phyloP scores from a whole-genome alignment of 2,329 filamentous ascomycete species.

The Allantophomopsis lycopodina region DNA sequence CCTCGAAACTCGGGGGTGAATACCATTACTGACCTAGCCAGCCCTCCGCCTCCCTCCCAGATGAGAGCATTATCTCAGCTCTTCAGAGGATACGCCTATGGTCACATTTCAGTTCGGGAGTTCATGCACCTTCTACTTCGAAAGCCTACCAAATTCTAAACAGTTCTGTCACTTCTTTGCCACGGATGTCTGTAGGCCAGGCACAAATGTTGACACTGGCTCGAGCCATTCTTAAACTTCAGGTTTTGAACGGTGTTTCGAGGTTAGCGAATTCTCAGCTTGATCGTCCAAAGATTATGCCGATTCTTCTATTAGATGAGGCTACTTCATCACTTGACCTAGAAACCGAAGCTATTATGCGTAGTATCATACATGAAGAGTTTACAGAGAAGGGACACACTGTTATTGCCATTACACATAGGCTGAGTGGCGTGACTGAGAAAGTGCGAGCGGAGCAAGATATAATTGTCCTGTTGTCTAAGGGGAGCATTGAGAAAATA shows the following conservation, averaged over 20 bases:
- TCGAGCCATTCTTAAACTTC: slow-evolving; percentile 24
- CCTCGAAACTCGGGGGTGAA: too few relatives aligned
- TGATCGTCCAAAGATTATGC: slow-evolving; percentile 7
- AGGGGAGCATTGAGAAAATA: slow-evolving; percentile 9
- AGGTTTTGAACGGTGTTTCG: not conserved
- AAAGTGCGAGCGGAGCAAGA: slow-evolving; percentile 14
- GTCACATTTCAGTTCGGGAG: slow-evolving; percentile 6
- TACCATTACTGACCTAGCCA: too few relatives aligned
- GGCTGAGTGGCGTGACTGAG: slow-evolving; percentile 13
- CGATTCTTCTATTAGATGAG: slow-evolving; percentile 27
- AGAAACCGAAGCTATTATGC: slow-evolving; percentile 18
- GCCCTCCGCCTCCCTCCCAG: slow-evolving; percentile 6
- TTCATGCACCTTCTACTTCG: not conserved
- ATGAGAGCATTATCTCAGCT: slow-evolving; percentile 7
- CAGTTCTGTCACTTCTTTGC: slow-evolving; percentile 11
- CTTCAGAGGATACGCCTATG: slow-evolving; percentile 6
- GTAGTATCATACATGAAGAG: slow-evolving; percentile 18
- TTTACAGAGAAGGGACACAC: slow-evolving; percentile 15
- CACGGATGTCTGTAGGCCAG: slow-evolving; percentile 24
- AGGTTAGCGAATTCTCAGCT: slow-evolving; percentile 1
- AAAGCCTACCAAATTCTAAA: slow-evolving; percentile 12
- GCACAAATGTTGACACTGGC: slow-evolving; percentile 32
- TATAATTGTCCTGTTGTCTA: slow-evolving; percentile 13
- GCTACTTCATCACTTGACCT: slow-evolving; percentile 24
- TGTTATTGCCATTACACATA: slow-evolving; percentile 21